Evolutionary conservation across 805 yeast genomes (phyloP).

Genomic region (Vanderwaltozyma tropicalis): DNA sequence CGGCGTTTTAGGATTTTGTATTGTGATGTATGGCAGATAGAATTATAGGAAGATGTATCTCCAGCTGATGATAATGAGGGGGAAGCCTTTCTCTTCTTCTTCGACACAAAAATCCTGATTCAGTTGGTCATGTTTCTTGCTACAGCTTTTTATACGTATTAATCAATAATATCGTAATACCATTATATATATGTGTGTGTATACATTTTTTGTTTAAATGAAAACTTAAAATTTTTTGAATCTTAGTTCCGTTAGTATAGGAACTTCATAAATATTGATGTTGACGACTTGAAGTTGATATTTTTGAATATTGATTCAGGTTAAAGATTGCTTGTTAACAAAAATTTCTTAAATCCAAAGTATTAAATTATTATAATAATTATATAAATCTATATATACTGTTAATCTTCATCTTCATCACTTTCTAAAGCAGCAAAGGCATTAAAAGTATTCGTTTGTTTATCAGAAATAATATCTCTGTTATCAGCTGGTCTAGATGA

Average conservation of each 20-base stretch:
- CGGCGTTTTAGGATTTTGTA: neutral
- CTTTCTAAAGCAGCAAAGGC: slow-evolving; percentile 71
- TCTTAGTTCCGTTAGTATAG: too few relatives aligned
- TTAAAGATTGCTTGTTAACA: too few relatives aligned
- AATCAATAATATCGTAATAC: too few relatives aligned
- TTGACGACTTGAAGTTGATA: neutral
- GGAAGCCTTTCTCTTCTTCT: slow-evolving; percentile 25
- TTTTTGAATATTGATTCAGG: too few relatives aligned
- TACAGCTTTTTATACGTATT: neutral
- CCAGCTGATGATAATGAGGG: slow-evolving; percentile 29
- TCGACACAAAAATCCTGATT: slow-evolving; percentile 23
- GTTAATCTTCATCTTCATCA: slow-evolving; percentile 32
- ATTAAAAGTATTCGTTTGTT: slow-evolving; percentile 57
- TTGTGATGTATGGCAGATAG: slow-evolving; percentile 20
- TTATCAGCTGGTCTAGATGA: slow-evolving; percentile 66
- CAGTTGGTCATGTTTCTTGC: slow-evolving; percentile 26
- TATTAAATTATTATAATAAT: neutral
- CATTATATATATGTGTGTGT: neutral
- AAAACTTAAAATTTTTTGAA: too few relatives aligned
- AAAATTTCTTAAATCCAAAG: neutral
- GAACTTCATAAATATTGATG: neutral
- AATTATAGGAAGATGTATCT: slow-evolving; percentile 28
- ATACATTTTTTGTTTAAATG: too few relatives aligned
- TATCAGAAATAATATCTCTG: slow-evolving; percentile 59
- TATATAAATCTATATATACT: neutral